These are phyloP conservation scores for Kodamaea laetipori DNA, from an alignment of 805 yeast species.

Conservation along the genomic window DNA sequence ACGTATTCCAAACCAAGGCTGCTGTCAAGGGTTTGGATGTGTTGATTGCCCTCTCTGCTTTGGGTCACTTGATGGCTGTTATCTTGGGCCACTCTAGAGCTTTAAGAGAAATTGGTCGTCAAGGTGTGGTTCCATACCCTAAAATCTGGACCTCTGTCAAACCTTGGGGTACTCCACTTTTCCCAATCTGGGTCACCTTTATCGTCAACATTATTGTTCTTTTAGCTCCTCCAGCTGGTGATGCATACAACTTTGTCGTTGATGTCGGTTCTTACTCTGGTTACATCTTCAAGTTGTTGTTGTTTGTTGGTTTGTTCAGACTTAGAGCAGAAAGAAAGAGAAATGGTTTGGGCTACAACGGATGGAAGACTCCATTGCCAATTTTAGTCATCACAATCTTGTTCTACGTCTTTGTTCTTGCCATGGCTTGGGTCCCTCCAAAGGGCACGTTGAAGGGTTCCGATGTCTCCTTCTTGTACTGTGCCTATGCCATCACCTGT, in stretches of 20 bases:
- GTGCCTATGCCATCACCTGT: slow-evolving; percentile 42
- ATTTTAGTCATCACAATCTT: slow-evolving; percentile 33
- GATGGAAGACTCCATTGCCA: slow-evolving; percentile 37
- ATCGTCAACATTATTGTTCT: slow-evolving; percentile 28
- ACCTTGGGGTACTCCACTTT: slow-evolving; percentile 35
- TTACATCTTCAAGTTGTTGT: slow-evolving; percentile 30
- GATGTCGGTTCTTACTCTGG: slow-evolving; percentile 33
- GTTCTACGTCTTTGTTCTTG: slow-evolving; percentile 40
- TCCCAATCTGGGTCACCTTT: slow-evolving; percentile 28
- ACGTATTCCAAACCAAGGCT: slow-evolving; percentile 31
- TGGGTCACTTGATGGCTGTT: slow-evolving; percentile 33
- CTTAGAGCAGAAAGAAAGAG: slow-evolving; percentile 33
- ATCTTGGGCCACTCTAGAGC: slow-evolving; percentile 33
- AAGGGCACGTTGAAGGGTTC: slow-evolving; percentile 40
- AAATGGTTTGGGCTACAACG: slow-evolving; percentile 32
- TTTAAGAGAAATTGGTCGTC: slow-evolving; percentile 36
- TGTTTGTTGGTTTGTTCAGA: slow-evolving; percentile 29
- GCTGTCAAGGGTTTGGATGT: slow-evolving; percentile 27
- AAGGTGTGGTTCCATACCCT: slow-evolving; percentile 35
- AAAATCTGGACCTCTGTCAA: slow-evolving; percentile 31
- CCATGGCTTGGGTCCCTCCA: slow-evolving; percentile 47
- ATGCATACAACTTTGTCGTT: slow-evolving; percentile 35
- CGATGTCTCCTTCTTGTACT: slow-evolving; percentile 46
- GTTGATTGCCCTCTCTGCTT: slow-evolving; percentile 33
- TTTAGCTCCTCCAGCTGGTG: slow-evolving; percentile 39